A percentile compares a stretch with the other conserved stretches of the same genome.
Conservation (phyloP, 257 asterid species). For the Solanum peruvianum region DNA sequence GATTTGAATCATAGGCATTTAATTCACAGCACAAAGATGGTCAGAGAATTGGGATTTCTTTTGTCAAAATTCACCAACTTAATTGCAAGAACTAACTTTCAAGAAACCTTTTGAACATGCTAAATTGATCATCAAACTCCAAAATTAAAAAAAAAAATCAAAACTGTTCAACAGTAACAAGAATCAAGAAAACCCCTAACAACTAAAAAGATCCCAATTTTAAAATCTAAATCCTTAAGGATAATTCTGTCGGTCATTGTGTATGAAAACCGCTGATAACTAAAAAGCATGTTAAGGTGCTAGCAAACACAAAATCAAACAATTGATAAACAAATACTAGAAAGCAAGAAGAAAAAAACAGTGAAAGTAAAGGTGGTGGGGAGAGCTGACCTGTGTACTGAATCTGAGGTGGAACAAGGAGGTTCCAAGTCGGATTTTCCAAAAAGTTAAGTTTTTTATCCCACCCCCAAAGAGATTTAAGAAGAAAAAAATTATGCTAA, state of each 20-base stretch:
- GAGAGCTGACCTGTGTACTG: neutral
- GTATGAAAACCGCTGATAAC: neutral
- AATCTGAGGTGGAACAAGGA: neutral
- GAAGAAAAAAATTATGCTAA: neutral
- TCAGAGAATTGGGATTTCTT: neutral
- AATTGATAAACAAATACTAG: neutral
- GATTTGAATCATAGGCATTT: neutral
- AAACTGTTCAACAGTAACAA: neutral
- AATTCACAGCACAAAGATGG: neutral
- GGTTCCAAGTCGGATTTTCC: neutral
- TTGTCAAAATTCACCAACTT: neutral
- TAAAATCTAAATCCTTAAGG: neutral
- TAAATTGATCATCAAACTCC: neutral
- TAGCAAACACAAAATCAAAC: neutral
- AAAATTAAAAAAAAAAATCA: neutral
- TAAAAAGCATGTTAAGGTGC: neutral
- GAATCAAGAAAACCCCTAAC: neutral
- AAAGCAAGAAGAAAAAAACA: neutral
- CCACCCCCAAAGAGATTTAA: neutral
- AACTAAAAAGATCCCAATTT: neutral
- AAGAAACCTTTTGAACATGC: neutral
- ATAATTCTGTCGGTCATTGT: neutral
- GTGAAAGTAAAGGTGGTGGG: neutral
- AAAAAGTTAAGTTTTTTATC: neutral
- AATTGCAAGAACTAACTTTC: neutral